Percentiles rank a stretch among this genome's conserved stretches.
These are phyloP conservation scores for Fusarium nanum DNA, from an alignment of 2,329 filamentous ascomycete genomes.

Conservation along the genomic window DNA sequence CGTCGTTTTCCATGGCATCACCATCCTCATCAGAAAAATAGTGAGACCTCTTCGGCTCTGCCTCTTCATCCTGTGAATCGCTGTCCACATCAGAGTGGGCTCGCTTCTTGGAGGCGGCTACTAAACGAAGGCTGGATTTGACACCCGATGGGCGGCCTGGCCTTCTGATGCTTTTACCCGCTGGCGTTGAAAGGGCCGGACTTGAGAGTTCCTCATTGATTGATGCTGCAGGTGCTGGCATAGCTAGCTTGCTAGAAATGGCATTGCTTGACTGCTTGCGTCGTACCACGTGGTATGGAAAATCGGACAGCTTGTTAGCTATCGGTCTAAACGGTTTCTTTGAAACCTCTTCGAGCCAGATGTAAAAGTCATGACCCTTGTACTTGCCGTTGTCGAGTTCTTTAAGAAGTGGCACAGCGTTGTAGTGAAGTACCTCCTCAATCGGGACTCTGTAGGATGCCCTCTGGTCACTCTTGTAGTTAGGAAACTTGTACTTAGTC, in stretches of 20 bases:
- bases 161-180: conserved; percentile 51
- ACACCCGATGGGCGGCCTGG: conserved; percentile 57
- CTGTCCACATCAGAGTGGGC: conserved; percentile 53
- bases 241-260: conserved; percentile 6
- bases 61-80: conserved; percentile 53
- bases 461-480: conserved; percentile 40
- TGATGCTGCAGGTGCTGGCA: conserved; percentile 2
- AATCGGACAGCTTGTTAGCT: conserved; percentile 45
- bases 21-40: conserved; percentile 50
- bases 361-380: conserved; percentile 47
- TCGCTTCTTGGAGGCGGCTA: conserved; percentile 59
- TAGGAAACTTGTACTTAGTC: conserved; percentile 49
- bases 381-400: conserved; percentile 52
- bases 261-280: conserved; percentile 39
- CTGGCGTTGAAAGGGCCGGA: conserved; percentile 36
- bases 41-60: conserved; percentile 52
- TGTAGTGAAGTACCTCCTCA: conserved; percentile 59
- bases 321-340: conserved; percentile 44
- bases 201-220: conserved; percentile 35
- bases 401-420: conserved; percentile 55
- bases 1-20: conserved; percentile 50
- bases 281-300: conserved; percentile 46
- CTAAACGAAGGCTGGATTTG: conserved; percentile 58
- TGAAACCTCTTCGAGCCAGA: conserved; percentile 51
- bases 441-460: conserved; percentile 57